Base-by-base conservation (phyloP, 345 rosid species). In the Heritiera littoralis region DNA sequence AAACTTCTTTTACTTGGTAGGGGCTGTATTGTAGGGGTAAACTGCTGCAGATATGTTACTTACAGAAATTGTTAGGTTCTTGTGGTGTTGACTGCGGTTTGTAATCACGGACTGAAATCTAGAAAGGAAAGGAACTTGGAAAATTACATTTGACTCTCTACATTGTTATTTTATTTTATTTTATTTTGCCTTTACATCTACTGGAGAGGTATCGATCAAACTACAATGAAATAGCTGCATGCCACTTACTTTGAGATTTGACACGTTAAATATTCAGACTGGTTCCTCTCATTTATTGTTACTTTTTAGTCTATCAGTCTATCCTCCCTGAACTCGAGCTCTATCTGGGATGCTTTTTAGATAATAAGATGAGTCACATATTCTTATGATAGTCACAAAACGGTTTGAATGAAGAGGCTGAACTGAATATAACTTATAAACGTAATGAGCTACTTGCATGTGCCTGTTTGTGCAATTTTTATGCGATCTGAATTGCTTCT, bases 61-160 rank as follows among this genome's bases (percentile, higher is more conserved):
- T 59, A n/a, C 59, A 20, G 46, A 70, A 74, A 82, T 66, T 79
- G 76, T 65, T 28, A 38, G 58, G 65, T 80, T 80, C 30, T 82
- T 82, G 20, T 38, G 82, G 66, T 64, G 23, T 78, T 66, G 78
- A 80, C 80, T 8, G 12, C 23, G 35, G 45, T 63, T 77, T 84
- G 61, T 73, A 66, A 74, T 74, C 54, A 23, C 59, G 77, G 67
- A 74, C 40, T 41, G 32, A 40, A 58, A 38, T 23, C 54, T 32
- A 56, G 66, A 58, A 61, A 58, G 77, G 66, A 20, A 74, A 74
- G 52, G 54, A 23, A 58, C 77, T 43, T 55, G 38, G 66, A 58
- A 56, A 56, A 10, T 20, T 41, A 14, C 56, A 65, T 64, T 61
- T 61, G 59, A 76, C 9, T 46, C 78, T 48, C 70, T 17, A 32